Base-by-base conservation (phyloP, 2,329 filamentous ascomycete genomes). In the Penicillium oxalicum region DNA sequence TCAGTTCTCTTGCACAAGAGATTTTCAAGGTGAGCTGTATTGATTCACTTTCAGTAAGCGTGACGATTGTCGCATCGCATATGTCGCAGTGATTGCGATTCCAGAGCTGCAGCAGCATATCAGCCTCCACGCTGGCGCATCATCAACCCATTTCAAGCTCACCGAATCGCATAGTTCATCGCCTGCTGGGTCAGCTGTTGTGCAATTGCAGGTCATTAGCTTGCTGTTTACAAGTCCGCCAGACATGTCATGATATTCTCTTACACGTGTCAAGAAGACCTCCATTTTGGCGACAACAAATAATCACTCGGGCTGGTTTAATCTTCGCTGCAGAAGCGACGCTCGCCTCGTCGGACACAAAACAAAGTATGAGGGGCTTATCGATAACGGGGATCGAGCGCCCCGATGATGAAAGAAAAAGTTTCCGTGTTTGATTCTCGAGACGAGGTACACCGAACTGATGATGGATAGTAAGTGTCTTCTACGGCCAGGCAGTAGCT, bases 161-260 rank as follows among this genome's bases (percentile, higher is more conserved):
- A 71, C 70, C 87, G 78, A 61, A 96, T 91, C 65, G 90, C 90
- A 79, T 93, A 94, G 72, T 89, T 95, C 79, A 94, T 85, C 43
- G 88, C 88, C 72, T 94, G 88, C 59, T 84, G 79, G 50, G 83
- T 86, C 57, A 83, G 72, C 80, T 83, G 53, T 45, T 44, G 47
- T 36, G 38, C 54, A 24, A 47, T 60, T 52, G 40, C 11, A 44
- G 58, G 37, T 11, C 27, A 35, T 49, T 36, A 49, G 42, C 25
- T 11, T 18, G 25, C 26, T n/a, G 18, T 18, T 18, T 18, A 18
- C 18, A 18, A 18, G 18, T 18, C 18, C 18, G 18, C 18, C 18
- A 18, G 18, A 18, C 18, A 18, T 18, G 18, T 18, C 18, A 45
- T 35, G 13, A 5, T 40, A 29, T 36, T 34, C 38, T 52, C 61